phyloP scores from a whole-genome alignment of 768 basidiomycete species.

The Clathrus columnatus region DNA sequence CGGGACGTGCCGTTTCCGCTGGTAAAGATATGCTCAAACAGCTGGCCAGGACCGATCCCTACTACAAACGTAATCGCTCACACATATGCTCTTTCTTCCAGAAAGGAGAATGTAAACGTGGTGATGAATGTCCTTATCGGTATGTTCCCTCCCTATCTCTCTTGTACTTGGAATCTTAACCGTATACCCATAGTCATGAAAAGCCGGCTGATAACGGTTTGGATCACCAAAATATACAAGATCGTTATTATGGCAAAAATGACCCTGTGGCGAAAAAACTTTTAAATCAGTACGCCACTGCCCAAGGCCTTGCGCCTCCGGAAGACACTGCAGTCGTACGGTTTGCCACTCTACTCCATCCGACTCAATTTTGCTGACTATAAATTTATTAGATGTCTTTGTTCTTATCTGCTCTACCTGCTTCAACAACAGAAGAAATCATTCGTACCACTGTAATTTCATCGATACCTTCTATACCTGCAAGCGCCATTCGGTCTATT shows the following conservation, averaged over 20 bases:
- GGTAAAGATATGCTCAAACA: conserved; percentile 97
- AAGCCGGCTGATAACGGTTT: conserved; percentile 74
- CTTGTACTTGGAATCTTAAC: neutral
- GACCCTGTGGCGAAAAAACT: conserved; percentile 96
- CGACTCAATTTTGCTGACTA: neutral
- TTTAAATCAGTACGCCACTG: conserved; percentile 66
- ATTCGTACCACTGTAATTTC: conserved; percentile 65
- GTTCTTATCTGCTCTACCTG: conserved; percentile 72
- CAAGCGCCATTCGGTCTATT: conserved; percentile 67
- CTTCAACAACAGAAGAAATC: conserved; percentile 59
- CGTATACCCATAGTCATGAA: conserved; percentile 60
- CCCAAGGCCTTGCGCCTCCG: conserved; percentile 78
- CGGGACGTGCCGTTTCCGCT: conserved; percentile 58
- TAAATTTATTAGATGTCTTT: conserved; percentile 58
- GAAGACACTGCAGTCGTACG: conserved; percentile 81
- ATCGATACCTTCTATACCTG: conserved; percentile 55
- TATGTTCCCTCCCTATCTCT: conserved; percentile 21
- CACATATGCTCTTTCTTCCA: conserved; percentile 92
- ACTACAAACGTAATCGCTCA: conserved; percentile 94
- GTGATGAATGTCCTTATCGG: conserved; percentile 87
- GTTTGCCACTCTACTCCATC: conserved; percentile 15
- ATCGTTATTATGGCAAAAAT: conserved; percentile 85
- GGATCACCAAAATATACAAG: conserved; percentile 87
- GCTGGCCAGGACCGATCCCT: conserved; percentile 89
- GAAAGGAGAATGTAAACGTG: conserved; percentile 92